Base-by-base conservation (phyloP, 306 rosid species). In the Mimosa pudica region DNA sequence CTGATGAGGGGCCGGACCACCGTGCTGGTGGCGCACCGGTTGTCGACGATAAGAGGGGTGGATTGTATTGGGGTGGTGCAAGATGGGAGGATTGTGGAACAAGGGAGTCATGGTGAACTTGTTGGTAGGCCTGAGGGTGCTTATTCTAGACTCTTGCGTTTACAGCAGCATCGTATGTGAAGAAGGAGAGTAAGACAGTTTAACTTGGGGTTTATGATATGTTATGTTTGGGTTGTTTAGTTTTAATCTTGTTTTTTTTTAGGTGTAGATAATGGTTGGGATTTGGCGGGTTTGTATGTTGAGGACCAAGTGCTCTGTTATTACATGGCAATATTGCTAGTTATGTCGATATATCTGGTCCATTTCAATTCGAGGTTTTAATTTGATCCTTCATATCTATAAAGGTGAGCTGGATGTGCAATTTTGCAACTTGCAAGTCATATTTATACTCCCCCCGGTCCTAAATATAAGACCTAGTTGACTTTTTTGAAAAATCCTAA, bases 1-100 rank as follows among this genome's bases (percentile, higher is more conserved):
- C 93, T 96, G 10, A 96, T 96, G 99, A 89, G 96, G 84, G 98
- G 98, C 13, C 86, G 99, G 14, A 96, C 99, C 81, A 93, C 99
- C 0, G 97, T 96, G 70, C 89, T 96, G 2, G 98, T 96, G 83
- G 99, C 98, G 0, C 99, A 96, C 81, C 92, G 99, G 6, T 73
- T 96, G 20, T 96, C 99, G 0, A 96, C 98, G 0, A 93, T 93
- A 36, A 73, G 99, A 84, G 93, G 99, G 0, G 98, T 96, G 11
- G 98, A 96, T 75, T 20, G 78, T 82, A 96, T 96, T 30, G 98
- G 92, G 4, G 98, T 96, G 32, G 98, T 96, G 57, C 99, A 96
- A 85, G 99, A 96, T 54, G 98, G 99, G 2, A 92, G 92, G 60
- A 91, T 96, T 32, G 92, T 96, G 1, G 99, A 96, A 72, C 96